Percentiles rank a stretch among this genome's conserved stretches.
These are phyloP conservation scores for Corymbia citriodora DNA, from an alignment of 441 rosid species.

Conservation along the genomic window DNA sequence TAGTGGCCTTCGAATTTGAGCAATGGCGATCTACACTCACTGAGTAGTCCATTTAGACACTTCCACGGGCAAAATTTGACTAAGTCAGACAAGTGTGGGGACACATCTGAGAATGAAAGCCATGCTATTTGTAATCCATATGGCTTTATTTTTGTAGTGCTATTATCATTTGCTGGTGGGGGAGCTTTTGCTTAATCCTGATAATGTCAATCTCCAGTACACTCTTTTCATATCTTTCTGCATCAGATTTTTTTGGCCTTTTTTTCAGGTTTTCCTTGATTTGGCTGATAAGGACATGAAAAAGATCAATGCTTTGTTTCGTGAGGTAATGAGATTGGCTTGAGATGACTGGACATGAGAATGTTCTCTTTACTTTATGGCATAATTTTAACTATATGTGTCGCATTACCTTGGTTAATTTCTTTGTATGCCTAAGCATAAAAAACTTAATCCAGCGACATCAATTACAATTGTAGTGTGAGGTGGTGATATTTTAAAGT, in stretches of 20 bases:
- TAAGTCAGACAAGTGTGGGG: not conserved
- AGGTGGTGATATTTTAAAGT: not conserved
- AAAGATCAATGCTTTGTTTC: slow-evolving; percentile 70
- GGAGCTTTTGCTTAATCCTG: slow-evolving; percentile 2
- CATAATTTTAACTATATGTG: not conserved
- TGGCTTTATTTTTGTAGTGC: not conserved
- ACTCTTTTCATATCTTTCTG: not conserved
- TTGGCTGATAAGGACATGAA: slow-evolving; percentile 78
- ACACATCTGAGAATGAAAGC: not conserved
- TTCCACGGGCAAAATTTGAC: not conserved
- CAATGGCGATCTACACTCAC: not conserved
- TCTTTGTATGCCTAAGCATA: not conserved
- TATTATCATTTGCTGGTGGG: not conserved
- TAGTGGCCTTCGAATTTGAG: not conserved
- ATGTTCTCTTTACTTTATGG: not conserved
- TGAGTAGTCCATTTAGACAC: not conserved
- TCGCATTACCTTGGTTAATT: not conserved
- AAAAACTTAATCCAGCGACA: not conserved
- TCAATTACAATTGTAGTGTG: not conserved
- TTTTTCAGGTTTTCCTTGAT: slow-evolving; percentile 81
- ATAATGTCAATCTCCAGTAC: not conserved
- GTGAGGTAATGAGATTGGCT: slow-evolving; percentile 47
- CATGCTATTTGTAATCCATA: not conserved
- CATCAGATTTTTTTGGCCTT: not conserved
- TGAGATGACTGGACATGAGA: slow-evolving; percentile 1